phyloP scores from a whole-genome alignment of 2,329 filamentous ascomycete species.

The Trichoderma guizhouense region DNA sequence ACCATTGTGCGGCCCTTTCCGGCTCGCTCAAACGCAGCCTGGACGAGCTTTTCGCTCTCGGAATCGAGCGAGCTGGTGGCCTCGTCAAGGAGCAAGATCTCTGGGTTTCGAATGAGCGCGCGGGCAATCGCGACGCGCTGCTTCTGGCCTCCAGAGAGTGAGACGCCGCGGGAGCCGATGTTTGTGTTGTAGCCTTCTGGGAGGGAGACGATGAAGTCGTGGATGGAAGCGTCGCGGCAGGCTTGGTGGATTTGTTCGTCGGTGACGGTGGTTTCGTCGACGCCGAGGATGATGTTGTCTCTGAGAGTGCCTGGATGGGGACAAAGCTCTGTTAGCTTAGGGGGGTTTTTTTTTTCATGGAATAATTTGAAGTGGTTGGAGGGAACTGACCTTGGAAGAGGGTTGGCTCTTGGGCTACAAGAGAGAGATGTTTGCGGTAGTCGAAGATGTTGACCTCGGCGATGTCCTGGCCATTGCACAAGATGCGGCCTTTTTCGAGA shows the following conservation, averaged over 20 bases:
- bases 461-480: conserved; percentile 62
- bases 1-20: conserved; percentile 62
- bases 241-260: conserved; percentile 51
- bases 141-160: conserved; percentile 68
- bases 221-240: conserved; percentile 62
- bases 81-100: conserved; percentile 67
- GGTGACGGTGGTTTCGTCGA: conserved; percentile 50
- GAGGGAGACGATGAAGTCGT: conserved; percentile 67
- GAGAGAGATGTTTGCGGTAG: conserved; percentile 63
- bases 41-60: conserved; percentile 58
- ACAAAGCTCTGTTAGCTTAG: neutral
- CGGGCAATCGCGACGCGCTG: conserved; percentile 68
- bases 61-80: conserved; percentile 68
- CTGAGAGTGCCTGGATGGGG: conserved; percentile 50
- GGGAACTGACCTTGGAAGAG: conserved; percentile 58
- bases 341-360: neutral
- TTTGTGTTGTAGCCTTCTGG: conserved; percentile 66
- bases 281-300: conserved; percentile 67
- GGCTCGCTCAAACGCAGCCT: conserved; percentile 65
- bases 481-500: conserved; percentile 58
- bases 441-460: conserved; percentile 53
- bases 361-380: no score
- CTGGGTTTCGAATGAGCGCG: conserved; percentile 63
- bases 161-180: conserved; percentile 64
- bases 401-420: conserved; percentile 72